Base-by-base conservation (phyloP, 1,284 basidiomycete genomes). In the Ceratobasidium sp. region DNA sequence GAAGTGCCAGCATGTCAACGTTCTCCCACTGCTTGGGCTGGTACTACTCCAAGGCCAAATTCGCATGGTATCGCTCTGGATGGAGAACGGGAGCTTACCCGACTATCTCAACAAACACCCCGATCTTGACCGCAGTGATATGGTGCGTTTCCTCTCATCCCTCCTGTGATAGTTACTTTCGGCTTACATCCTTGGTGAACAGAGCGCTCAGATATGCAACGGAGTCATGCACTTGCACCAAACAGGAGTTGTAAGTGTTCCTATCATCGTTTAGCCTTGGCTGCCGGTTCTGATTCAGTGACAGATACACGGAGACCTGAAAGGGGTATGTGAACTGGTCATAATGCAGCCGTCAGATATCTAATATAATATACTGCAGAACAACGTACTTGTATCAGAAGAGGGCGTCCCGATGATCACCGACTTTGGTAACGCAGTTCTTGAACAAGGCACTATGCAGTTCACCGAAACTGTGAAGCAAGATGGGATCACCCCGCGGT, bases 41-140 rank as follows among this genome's bases (percentile, higher is more conserved):
- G 64, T 33, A 26, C 7, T 45, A n/a, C 63, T 49, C 23, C 56
- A 45, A 10, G 28, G 28, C 13, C 37, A 63, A 45, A 35, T 73
- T n/a, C 37, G 54, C 2, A 73, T 73, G 69, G 69, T 73, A 1
- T 60, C 68, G 6, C 54, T n/a, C 0, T 71, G 68, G 68, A 61
- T 61, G 26, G 39, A 60, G 26, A 61, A 73, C 31, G 69, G 69
- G 4, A 31, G 37, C 39, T 31, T 61, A 5, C 15, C n/a, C 1
- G 2, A 23, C 8, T 61, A 60, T 39, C 37, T 73, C 28, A n/a
- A 20, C 5, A 42, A 23, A 8, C 39, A 63, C 17, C 42, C 39
- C 3, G 31, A 3, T 11, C 42, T 37, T 11, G 26, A 73, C 31
- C 69, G 39, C n/a, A 49, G 33, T 45, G 15, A 51, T 23, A 15